Base-by-base conservation (phyloP, 768 basidiomycete genomes). In the Phaeotremella skinneri region DNA sequence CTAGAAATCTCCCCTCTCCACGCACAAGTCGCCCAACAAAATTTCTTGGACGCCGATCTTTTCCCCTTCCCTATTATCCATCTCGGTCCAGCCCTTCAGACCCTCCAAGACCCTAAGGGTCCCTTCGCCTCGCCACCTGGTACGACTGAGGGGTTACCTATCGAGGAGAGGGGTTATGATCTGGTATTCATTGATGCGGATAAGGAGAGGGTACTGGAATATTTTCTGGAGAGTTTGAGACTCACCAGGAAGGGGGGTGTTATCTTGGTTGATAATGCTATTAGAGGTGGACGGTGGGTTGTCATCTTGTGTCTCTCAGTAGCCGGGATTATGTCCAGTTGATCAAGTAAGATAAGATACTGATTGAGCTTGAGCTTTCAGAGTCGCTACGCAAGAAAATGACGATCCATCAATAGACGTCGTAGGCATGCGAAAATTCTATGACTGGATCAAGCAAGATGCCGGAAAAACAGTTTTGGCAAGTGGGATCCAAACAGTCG, bases 181-280 rank as follows among this genome's bases (percentile, higher is more conserved):
- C 73, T 89, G 20, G 80, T 80, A 2, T 89, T 88, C 79, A 85
- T 87, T 61, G 87, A 88, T 74, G 87, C 86, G 5, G 85, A 87
- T 77, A 87, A 87, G 69, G 72, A 77, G 3, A 80, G 79, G 39
- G 85, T 84, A 61, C 54, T 79, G 23, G 78, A 78, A 3, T 87
- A 87, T 67, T 85, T 85, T 76, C 76, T 72, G 0, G 81, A 87
- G 59, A 83, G 82, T 0, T 84, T 87, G 67, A 81, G 86, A 14
- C 78, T 88, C 5, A 79, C 84, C 0, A 79, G 82, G 49, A 80
- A 80, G 41, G 83, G 84, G 13, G 86, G 85, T 14, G 80, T 87
- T 21, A 85, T 88, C 56, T 27, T 74, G 9, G 59, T 70, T 21
- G 73, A 74, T 56, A 74, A 74, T 64, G 70, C 68, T 17, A 56